Evolutionary conservation across 106 monocot genomes (phyloP), one percentile per base, ranked within the genome.

Genomic region (Dendrobium nobile): DNA sequence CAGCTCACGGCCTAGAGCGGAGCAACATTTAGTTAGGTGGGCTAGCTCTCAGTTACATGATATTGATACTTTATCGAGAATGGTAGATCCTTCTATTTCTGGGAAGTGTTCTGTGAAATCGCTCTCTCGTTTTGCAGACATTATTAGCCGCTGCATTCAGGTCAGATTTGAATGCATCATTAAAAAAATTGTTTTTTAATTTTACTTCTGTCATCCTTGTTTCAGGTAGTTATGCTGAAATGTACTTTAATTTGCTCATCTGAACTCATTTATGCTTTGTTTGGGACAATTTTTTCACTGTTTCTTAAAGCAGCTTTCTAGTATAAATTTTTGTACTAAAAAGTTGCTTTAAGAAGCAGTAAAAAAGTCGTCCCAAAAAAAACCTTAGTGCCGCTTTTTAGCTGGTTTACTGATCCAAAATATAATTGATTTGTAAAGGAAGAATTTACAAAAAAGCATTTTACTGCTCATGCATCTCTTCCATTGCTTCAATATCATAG

Each of bases 121-220:
- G 28, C 54, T 99, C 22, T 99, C 99, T 17, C 85, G 87, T n/a
- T 95, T 99, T 86, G 95, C 95, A 75, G 99, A 99, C 82, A 95
- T 99, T 44, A 99, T 99, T 41, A 99, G 87, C 74, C 91, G 95
- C 10, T 99, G 95, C 79, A 93, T 99, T 74, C 99, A 95, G 99
- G 98, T 99, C 84, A 78, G 47, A 74, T 54, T 75, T 37, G 16
- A 77, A 26, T 51, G 33, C 19, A 8, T 51, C 59, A 31, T n/a
- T 27, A 19, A 43, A 7, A 9, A 68, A 68, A 5, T 2, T 64
- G 64, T 22, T 20, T n/a, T 2, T 22, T 64, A 20, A 64, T 20
- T 16, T 64, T 18, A 22, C 18, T 64, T 6, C 22, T 22, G 6
- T 5, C 64, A 20, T 22, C 33, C 22, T 72, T 72, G 31, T 72